phyloP scores from a whole-genome alignment of 2,329 filamentous ascomycete genomes.

The Cladosporium sp. region DNA sequence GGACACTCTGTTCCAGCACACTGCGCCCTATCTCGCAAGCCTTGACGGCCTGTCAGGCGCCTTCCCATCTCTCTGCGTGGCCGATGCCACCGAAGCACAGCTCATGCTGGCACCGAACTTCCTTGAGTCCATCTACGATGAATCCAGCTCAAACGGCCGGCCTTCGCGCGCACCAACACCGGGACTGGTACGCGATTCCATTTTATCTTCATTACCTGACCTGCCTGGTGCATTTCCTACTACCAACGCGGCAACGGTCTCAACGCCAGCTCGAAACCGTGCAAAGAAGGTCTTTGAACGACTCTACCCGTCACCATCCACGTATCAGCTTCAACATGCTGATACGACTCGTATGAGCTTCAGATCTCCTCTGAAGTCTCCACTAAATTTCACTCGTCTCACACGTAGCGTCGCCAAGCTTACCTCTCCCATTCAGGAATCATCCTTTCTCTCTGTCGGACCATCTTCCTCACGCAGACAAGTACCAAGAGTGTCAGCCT shows the following conservation, averaged over 20 bases:
- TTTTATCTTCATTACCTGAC: conserved; percentile 14
- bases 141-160: conserved; percentile 45
- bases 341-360: not conserved
- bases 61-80: conserved; percentile 68
- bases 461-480: conserved; percentile 48
- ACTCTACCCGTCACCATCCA: conserved; percentile 28
- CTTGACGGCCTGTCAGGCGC: conserved; percentile 52
- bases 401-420: conserved; percentile 27
- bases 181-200: conserved; percentile 38
- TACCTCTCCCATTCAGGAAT: conserved; percentile 28
- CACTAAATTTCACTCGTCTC: conserved; percentile 13
- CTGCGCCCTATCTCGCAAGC: conserved; percentile 68
- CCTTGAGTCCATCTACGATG: conserved; percentile 73
- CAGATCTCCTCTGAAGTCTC: conserved; percentile 18
- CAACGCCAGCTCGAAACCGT: conserved; percentile 11
- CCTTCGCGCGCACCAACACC: conserved; percentile 43
- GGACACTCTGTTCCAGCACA: conserved; percentile 81
- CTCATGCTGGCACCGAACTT: conserved; percentile 71
- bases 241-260: conserved; percentile 16
- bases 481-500: conserved; percentile 63
- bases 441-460: conserved; percentile 37
- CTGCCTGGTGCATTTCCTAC: conserved; percentile 27
- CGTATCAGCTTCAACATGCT: conserved; percentile 21
- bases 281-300: conserved; percentile 25
- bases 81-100: conserved; percentile 76